A percentile compares a stretch with the other conserved stretches of the same genome.
These are phyloP conservation scores for Globisporangium cystogenes DNA, from an alignment of 352 stramenopile species.

Conservation along the genomic window DNA sequence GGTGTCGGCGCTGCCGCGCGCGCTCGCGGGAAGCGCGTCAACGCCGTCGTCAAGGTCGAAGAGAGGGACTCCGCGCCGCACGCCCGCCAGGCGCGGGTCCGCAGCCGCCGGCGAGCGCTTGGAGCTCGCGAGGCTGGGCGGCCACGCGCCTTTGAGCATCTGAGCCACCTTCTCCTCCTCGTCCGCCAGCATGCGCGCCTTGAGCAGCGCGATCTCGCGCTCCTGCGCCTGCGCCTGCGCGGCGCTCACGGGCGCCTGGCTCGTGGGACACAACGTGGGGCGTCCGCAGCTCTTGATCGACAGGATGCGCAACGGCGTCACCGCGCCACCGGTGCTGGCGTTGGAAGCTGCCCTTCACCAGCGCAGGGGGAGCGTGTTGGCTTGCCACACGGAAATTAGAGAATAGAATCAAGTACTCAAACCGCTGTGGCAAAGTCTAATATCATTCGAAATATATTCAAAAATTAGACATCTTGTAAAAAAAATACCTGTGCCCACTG, in stretches of 20 bases:
- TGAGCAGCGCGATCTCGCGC: slow-evolving; percentile 40
- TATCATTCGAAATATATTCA: no score
- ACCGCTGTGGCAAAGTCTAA: no score
- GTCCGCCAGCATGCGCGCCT: slow-evolving; percentile 17
- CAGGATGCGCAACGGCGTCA: slow-evolving; percentile 5
- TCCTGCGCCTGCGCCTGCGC: slow-evolving; percentile 50
- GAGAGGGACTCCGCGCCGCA: slow-evolving; percentile 19
- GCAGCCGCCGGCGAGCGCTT: slow-evolving; percentile 47
- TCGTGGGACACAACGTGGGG: background rate
- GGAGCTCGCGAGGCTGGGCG: slow-evolving; percentile 13
- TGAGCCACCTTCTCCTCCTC: slow-evolving; percentile 10
- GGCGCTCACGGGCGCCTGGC: slow-evolving; percentile 33
- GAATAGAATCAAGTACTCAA: no score
- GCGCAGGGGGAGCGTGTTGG: no score
- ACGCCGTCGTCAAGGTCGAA: slow-evolving; percentile 18
- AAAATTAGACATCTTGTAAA: no score
- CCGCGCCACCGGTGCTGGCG: no score
- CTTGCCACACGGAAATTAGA: no score
- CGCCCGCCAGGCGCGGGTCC: slow-evolving; percentile 11
- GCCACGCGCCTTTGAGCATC: slow-evolving; percentile 43
- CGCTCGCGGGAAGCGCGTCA: slow-evolving; percentile 10
- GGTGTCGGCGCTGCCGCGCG: slow-evolving; percentile 30
- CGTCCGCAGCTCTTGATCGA: background rate
- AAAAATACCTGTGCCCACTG: no score
- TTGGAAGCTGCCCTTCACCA: no score